A percentile compares a stretch with the other conserved stretches of the same genome.
These are phyloP conservation scores for Carex littledalei DNA, from an alignment of 176 grass and related monocot species.

Conservation along the genomic window DNA sequence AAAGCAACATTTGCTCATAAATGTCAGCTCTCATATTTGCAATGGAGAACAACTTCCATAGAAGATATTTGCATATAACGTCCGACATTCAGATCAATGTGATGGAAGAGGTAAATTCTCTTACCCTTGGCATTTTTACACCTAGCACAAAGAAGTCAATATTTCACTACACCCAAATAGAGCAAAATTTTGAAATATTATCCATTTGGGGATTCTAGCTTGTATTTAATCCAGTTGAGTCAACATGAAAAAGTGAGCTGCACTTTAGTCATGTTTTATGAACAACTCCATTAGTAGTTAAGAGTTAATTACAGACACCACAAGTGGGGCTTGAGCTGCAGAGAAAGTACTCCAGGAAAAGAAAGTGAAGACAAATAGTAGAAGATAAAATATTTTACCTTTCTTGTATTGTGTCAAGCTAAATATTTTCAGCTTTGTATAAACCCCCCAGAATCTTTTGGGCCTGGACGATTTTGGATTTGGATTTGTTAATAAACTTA, in stretches of 20 bases:
- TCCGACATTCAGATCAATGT: background rate
- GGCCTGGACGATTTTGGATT: slow-evolving; percentile 56
- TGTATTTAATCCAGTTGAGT: too few relatives aligned
- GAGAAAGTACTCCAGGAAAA: background rate
- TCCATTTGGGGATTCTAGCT: too few relatives aligned
- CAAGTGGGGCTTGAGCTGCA: background rate
- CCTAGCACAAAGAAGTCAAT: background rate
- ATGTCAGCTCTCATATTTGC: too few relatives aligned
- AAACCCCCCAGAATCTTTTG: slow-evolving; percentile 93
- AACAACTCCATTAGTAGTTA: background rate
- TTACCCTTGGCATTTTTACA: background rate
- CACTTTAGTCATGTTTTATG: background rate
- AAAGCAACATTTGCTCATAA: too few relatives aligned
- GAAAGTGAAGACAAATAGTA: background rate
- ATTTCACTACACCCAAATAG: too few relatives aligned
- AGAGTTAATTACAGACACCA: background rate
- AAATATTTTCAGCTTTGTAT: slow-evolving; percentile 95
- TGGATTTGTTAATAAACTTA: slow-evolving; percentile 79
- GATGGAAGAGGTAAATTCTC: background rate
- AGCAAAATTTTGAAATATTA: too few relatives aligned
- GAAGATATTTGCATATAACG: background rate
- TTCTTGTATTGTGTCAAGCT: slow-evolving; percentile 82
- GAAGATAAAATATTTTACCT: slow-evolving; percentile 23
- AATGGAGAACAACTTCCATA: too few relatives aligned
- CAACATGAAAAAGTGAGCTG: background rate